Evolutionary conservation across 148 eudicot species (phyloP).

Genomic region (Spergularia bocconei): DNA sequence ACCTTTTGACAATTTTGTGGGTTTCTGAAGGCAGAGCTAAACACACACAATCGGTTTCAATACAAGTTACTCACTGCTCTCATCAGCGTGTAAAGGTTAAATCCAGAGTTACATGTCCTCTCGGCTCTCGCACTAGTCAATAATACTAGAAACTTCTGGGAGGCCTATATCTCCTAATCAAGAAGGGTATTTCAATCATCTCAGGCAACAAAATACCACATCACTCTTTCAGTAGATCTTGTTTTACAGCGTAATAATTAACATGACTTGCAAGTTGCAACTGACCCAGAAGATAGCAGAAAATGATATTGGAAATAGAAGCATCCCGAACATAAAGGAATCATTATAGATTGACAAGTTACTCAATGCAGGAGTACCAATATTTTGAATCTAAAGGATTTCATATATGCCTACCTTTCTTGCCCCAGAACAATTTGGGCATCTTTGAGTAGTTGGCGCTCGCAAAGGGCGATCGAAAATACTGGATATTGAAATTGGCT

Average conservation of each 20-base stretch:
- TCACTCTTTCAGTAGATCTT: not conserved
- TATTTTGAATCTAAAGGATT: conserved; percentile 12
- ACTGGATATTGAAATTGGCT: conserved; percentile 62
- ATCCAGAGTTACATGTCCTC: not conserved
- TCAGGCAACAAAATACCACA: not conserved
- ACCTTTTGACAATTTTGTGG: too few species aligned
- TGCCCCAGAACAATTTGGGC: conserved; percentile 80
- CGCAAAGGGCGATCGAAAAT: conserved; percentile 55
- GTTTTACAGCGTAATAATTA: not conserved
- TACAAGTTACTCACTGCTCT: too few species aligned
- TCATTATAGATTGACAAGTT: not conserved
- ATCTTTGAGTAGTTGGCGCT: conserved; percentile 75
- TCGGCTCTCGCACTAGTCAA: not conserved
- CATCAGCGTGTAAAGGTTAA: too few species aligned
- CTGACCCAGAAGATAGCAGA: not conserved
- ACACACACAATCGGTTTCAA: too few species aligned
- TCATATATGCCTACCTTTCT: conserved; percentile 65
- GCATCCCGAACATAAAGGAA: not conserved
- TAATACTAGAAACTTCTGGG: not conserved
- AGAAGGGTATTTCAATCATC: not conserved
- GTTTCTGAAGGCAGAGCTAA: too few species aligned
- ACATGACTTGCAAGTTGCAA: not conserved
- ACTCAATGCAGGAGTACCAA: not conserved
- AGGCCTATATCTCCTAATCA: not conserved
- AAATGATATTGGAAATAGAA: not conserved